Evolutionary conservation across 1,284 basidiomycete genomes (phyloP), one percentile per base, ranked within the genome.

Genomic region (Coriolopsis trogii): DNA sequence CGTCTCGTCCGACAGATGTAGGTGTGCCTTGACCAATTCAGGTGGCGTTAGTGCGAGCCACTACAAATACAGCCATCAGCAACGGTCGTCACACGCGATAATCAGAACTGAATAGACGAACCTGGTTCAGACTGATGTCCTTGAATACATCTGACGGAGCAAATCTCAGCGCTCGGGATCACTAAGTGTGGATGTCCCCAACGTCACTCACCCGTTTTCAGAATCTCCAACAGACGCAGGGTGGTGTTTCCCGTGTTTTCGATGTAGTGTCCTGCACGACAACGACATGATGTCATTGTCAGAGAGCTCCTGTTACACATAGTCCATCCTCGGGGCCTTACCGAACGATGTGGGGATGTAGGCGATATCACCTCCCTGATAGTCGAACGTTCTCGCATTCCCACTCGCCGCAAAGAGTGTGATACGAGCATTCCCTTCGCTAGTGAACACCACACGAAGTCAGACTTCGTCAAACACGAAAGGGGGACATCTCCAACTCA

Each of bases 341-440:
- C 78, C 81, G 43, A 68, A 81, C 6, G 78, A 75, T 6, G 77
- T 70, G 0, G 79, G 80, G 8, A 82, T 67, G 55, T 82, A 82
- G 24, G 79, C 83, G 20, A 84, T 70, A 61, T 87, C 84, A 7
- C 84, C 84, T 6, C 77, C 69, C 76, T 84, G 43, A 63, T 80
- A 87, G 62, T 89, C 78, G 66, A 84, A 89, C 0, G 87, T 90
- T 38, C 81, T 67, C 1, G 88, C 83, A 51, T 83, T 85, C 21
- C 75, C 74, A 51, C 75, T 72, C 2, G 81, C 72, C 2, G 84
- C 85, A 60, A 88, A 89, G 37, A 87, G 69, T 0, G 85, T 86
- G 43, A 88, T 72, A 31, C 87, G 81, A 6, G 71, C 82, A 26
- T 71, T 49, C 3, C 87, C 87, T 56, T 78, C 72, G 42, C 82